Base-by-base conservation (phyloP, 1,284 basidiomycete genomes). In the Melanopsichium pennsylvanicum region DNA sequence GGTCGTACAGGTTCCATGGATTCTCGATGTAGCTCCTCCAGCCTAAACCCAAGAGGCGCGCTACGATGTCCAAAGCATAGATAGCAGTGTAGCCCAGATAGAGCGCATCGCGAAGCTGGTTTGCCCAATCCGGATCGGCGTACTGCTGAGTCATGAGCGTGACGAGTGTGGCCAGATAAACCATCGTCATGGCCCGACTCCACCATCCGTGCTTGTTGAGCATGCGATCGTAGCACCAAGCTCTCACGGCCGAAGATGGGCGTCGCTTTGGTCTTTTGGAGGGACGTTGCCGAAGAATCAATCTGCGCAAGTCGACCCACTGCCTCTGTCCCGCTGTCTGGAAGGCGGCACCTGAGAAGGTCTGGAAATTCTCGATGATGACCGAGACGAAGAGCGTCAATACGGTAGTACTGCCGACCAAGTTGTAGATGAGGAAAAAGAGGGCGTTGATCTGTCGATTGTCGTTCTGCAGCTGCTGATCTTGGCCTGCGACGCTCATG, bases 121-220 rank as follows among this genome's bases (percentile, higher is more conserved):
- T 88, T 0, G 85, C 84, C 27, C 86, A 76, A 26, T 81, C 73
- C 18, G 86, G 84, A 8, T 87, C 85, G 0, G 86, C 85, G 70
- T 89, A 90, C 0, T 89, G 88, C 81, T 95, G 89, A 0, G 91
- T 92, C 89, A 93, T 92, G 49, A 98, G 84, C 7, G 89, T 87
- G 35, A 92, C 75, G 36, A 97, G 90, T 76, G 97, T 93, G n/a
- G 90, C 56, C 27, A 91, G 82, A 77, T 95, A 95, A 21, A 96
- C 80, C 12, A 87, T 80, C 0, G 92, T 94, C 87, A 95, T 91
- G 54, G 83, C 84, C 42, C 89, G 85, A 15, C 90, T 87, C 94
- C 95, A 98, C 88, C 90, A 94, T 0, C 95, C 95, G 70, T 93
- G 89, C 82, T 97, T 97, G 57, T 88, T 86, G 18, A 92, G 88